Evolutionary conservation across 345 rosid genomes (phyloP).

Genomic region (Pugionium cornutum): DNA sequence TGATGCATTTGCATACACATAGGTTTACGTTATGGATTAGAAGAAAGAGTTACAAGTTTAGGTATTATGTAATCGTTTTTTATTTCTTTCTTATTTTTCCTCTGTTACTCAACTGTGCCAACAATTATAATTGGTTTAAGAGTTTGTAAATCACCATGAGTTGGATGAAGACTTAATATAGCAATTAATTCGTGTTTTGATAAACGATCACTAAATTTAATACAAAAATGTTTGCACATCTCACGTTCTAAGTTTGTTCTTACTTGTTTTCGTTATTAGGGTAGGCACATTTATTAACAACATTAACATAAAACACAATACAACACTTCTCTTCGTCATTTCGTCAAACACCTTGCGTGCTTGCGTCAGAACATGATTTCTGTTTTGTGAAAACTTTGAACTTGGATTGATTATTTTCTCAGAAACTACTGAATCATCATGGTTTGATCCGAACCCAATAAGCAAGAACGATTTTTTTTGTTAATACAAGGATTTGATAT

Average conservation of each 20-base stretch:
- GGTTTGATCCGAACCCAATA: constrained; percentile 38
- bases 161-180: constrained; percentile 40
- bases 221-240: constrained; percentile 13
- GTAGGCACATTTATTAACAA: constrained; percentile 11
- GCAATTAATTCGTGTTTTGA: constrained; percentile 32
- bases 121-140: constrained; percentile 29
- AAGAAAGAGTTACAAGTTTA: constrained; percentile 31
- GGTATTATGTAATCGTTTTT: constrained; percentile 7
- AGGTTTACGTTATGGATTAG: constrained; percentile 21
- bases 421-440: constrained; percentile 52
- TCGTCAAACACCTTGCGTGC: constrained; percentile 49
- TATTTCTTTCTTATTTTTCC: neutral
- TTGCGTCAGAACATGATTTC: constrained; percentile 21
- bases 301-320: constrained; percentile 24
- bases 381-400: neutral
- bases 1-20: neutral
- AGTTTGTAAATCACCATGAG: constrained; percentile 28
- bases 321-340: constrained; percentile 46
- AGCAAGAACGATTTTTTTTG: too few relatives aligned
- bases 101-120: constrained; percentile 36
- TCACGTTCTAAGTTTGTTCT: constrained; percentile 35
- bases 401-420: constrained; percentile 6
- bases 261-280: constrained; percentile 15
- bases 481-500: neutral
- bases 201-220: constrained; percentile 29